Conservation (phyloP, 495 filamentous ascomycete species). For the Geopyxis carbonaria region DNA sequence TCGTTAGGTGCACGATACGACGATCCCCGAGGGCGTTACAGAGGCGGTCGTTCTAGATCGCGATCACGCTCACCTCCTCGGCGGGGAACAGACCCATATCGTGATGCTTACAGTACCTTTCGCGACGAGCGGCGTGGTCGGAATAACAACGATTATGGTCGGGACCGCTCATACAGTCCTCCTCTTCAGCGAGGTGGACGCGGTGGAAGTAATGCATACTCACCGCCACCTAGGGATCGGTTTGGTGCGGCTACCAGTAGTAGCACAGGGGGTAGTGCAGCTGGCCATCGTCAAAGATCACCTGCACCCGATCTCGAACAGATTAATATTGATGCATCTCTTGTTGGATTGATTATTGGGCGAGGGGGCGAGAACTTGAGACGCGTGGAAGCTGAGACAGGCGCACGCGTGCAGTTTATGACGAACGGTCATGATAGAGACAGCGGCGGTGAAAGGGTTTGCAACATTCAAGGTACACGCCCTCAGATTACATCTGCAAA, state of each 20-base stretch:
- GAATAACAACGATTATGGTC: conserved; percentile 32
- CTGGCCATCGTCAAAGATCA: conserved; percentile 36
- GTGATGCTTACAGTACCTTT: conserved; percentile 37
- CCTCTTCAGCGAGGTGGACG: no score
- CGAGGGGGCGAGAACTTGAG: conserved; percentile 66
- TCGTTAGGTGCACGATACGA: conserved; percentile 24
- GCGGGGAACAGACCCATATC: conserved; percentile 29
- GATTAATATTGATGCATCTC: conserved; percentile 55
- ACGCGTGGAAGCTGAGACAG: conserved; percentile 56
- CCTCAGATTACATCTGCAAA: conserved; percentile 51
- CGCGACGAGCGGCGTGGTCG: conserved; percentile 59
- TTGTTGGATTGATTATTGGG: conserved; percentile 73
- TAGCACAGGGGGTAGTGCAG: no score
- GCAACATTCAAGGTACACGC: conserved; percentile 56
- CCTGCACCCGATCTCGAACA: conserved; percentile 51
- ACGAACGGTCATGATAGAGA: conserved; percentile 43
- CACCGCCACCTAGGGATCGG: conserved; percentile 27
- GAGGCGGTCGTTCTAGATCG: conserved; percentile 40
- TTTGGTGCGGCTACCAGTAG: conserved; percentile 7
- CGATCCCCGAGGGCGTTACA: conserved; percentile 24
- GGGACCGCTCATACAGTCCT: conserved; percentile 43
- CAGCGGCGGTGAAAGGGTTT: conserved; percentile 49
- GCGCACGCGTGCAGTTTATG: conserved; percentile 64
- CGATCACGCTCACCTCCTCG: conserved; percentile 50
- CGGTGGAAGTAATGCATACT: conserved; percentile 24